A percentile compares a stretch with the other conserved stretches of the same genome.
Conservation (phyloP, 2,329 filamentous ascomycete genomes). For the Colletotrichum spinosum region DNA sequence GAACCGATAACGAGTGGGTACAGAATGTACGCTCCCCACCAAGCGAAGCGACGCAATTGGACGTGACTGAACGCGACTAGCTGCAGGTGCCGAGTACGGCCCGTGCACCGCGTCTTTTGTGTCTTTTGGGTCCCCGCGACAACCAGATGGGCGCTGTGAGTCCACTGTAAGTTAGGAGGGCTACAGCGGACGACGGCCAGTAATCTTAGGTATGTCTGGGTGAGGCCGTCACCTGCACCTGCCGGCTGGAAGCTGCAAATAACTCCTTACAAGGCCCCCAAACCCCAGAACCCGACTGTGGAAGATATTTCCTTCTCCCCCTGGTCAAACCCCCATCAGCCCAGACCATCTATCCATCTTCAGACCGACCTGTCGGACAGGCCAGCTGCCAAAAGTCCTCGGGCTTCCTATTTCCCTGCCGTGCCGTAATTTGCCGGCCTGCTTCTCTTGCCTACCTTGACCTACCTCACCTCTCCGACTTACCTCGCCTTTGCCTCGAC, state of each 20-base stretch:
- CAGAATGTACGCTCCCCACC: neutral
- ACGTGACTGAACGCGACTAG: neutral
- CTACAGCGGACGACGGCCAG: no score
- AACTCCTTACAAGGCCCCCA: conserved; percentile 7
- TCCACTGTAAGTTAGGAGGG: neutral
- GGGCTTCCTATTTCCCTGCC: neutral
- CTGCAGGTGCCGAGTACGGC: conserved; percentile 18
- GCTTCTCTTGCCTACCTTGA: neutral
- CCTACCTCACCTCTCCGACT: neutral
- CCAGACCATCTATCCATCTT: neutral
- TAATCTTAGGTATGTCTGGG: no score
- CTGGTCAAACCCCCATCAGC: conserved; percentile 11
- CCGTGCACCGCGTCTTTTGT: conserved; percentile 8
- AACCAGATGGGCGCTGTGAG: conserved; percentile 16
- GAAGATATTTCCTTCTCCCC: neutral
- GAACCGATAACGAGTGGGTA: conserved; percentile 17
- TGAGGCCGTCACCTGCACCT: no score
- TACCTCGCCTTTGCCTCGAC: neutral
- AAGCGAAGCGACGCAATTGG: neutral
- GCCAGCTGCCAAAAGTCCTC: conserved; percentile 4
- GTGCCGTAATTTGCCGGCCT: no score
- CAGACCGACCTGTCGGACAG: neutral
- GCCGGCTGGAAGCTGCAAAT: conserved; percentile 12
- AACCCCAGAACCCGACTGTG: conserved; percentile 1
- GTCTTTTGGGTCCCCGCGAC: conserved; percentile 17